Evolutionary conservation across 345 rosid genomes (phyloP).

Genomic region (Brassica juncea): DNA sequence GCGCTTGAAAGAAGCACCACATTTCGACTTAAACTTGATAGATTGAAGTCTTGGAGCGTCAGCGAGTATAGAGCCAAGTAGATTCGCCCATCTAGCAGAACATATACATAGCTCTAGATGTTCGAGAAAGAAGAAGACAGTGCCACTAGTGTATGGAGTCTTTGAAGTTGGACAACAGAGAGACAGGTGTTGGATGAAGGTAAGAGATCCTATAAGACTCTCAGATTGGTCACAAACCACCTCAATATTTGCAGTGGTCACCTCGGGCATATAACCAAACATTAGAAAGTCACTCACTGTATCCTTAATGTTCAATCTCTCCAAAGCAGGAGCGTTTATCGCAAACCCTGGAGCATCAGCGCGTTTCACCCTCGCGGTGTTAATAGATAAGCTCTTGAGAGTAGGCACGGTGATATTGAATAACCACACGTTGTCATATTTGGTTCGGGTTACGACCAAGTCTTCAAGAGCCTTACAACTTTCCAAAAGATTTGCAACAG

Average conservation of each 20-base stretch:
- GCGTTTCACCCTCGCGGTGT: neutral
- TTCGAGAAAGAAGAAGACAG: neutral
- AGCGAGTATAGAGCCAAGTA: neutral
- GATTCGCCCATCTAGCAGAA: neutral
- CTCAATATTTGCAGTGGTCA: neutral
- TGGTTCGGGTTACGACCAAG: neutral
- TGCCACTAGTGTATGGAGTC: neutral
- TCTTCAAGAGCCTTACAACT: neutral
- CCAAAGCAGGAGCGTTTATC: neutral
- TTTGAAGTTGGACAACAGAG: neutral
- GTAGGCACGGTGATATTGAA: neutral
- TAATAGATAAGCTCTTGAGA: conserved; percentile 5
- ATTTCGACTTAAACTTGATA: neutral
- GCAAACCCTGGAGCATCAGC: neutral
- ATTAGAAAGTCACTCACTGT: neutral
- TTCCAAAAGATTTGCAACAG: neutral
- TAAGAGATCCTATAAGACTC: neutral
- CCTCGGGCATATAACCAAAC: neutral
- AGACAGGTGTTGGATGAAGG: neutral
- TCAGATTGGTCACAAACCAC: neutral
- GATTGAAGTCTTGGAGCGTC: neutral
- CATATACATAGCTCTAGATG: neutral
- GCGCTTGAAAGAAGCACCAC: neutral
- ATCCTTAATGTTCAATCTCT: neutral
- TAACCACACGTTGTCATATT: neutral